These are phyloP conservation scores for Trichomonas vaginalis DNA, from an alignment of 208 protist genomes.

Conservation along the genomic window DNA sequence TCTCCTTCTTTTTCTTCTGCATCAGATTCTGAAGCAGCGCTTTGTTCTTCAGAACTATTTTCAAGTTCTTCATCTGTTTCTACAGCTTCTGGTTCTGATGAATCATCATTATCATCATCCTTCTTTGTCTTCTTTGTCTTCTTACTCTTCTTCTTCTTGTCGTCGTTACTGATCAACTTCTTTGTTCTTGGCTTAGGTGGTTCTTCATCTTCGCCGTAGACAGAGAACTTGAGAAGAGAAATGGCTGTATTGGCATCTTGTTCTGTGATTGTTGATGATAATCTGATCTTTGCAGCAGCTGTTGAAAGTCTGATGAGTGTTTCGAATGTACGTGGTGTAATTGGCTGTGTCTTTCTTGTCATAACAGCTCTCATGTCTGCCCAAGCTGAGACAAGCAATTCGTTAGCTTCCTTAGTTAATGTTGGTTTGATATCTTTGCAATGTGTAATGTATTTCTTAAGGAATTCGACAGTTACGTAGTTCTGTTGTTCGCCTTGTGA, in stretches of 20 bases:
- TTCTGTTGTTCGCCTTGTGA: slow-evolving; percentile 17
- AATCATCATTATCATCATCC: neutral
- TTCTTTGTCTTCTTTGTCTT: neutral
- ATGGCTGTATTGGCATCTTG: slow-evolving; percentile 25
- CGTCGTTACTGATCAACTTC: neutral
- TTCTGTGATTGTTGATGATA: slow-evolving; percentile 4
- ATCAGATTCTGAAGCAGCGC: no score
- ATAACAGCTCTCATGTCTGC: slow-evolving; percentile 56
- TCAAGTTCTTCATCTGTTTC: no score
- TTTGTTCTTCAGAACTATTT: no score
- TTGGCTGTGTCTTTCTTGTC: slow-evolving; percentile 36
- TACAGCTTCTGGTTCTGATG: no score
- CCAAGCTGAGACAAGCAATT: slow-evolving; percentile 62
- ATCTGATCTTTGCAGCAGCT: slow-evolving; percentile 63
- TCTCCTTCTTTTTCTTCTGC: no score
- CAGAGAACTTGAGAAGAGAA: slow-evolving; percentile 24
- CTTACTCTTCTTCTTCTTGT: neutral
- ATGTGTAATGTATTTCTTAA: slow-evolving; percentile 81
- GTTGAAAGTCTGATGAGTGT: slow-evolving; percentile 75
- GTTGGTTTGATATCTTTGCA: slow-evolving; percentile 45
- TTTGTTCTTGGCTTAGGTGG: neutral
- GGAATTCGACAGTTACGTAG: slow-evolving; percentile 74
- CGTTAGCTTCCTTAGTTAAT: slow-evolving; percentile 47
- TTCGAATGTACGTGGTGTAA: slow-evolving; percentile 84
- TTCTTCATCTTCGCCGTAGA: slow-evolving; percentile 19